Evolutionary conservation across 2,329 filamentous ascomycete genomes (phyloP), one percentile per base, ranked within the genome.

Genomic region (Eutypella sp.): DNA sequence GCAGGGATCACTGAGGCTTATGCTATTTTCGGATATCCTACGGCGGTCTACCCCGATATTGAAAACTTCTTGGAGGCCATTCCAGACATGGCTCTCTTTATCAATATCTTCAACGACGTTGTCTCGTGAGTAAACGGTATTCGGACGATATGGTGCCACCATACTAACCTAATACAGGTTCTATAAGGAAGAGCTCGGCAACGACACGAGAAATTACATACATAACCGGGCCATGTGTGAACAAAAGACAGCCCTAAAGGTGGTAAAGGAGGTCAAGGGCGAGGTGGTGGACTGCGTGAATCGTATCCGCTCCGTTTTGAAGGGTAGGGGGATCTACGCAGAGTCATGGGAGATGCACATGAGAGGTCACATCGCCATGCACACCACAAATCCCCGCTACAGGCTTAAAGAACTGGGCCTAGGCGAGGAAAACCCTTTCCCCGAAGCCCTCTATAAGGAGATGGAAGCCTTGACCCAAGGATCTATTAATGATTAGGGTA

Each of bases 81-180:
- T 20, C 53, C 53, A 5, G 53, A 56, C 40, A 56, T 56, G 53
- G 50, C 52, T 13, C 41, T 45, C 23, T 49, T 56, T 24, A 56
- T 56, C 27, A 50, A 56, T 34, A 49, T 53, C 27, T 50, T 52
- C 19, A 56, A 56, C 40, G 53, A 56, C 40, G 53, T 56, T 22
- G 37, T 56, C n/a, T 56, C 53, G 53, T 56, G 40, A 49, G 53
- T 53, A 24, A 8, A 36, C 13, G 10, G 20, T 10, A 16, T 13
- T 9, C 11, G n/a, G 22, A 11, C 24, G 11, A 11, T 19, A n/a
- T n/a, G 8, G 5, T 33, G 15, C 18, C 44, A 47, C 18, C 44
- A 47, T 8, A 47, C 39, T 41, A n/a, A 24, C 31, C 18, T 4
- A 40, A 23, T 20, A 31, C 41, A 55, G 53, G 3, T 55, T 55